These are phyloP conservation scores for Brassica nigra DNA, from an alignment of 345 rosid species.

Conservation along the genomic window DNA sequence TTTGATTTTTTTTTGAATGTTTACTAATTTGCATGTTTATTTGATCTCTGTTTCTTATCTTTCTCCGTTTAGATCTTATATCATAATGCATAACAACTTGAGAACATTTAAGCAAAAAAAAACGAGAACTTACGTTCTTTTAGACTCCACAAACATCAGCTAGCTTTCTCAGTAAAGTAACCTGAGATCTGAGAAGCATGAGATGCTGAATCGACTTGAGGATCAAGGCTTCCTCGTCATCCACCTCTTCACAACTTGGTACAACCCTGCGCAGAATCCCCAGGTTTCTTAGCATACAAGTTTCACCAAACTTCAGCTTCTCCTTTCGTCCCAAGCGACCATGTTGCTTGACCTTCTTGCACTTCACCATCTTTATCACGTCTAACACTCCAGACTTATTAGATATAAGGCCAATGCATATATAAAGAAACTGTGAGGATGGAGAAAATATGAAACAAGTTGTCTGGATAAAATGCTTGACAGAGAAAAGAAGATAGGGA, in stretches of 20 bases:
- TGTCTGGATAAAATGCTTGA: conserved; percentile 27
- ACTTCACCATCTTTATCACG: conserved; percentile 22
- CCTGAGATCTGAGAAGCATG: conserved; percentile 45
- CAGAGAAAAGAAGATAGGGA: conserved; percentile 26
- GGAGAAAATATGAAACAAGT: conserved; percentile 37
- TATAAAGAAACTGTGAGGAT: conserved; percentile 31
- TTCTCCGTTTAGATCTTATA: not conserved
- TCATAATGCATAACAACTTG: conserved; percentile 19
- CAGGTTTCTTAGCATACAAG: conserved; percentile 43
- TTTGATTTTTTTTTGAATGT: not conserved
- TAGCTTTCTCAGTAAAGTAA: conserved; percentile 45
- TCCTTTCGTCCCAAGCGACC: conserved; percentile 35
- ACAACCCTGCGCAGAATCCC: conserved; percentile 43
- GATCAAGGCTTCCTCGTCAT: conserved; percentile 50
- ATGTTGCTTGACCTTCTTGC: conserved; percentile 28
- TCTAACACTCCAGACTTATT: not conserved
- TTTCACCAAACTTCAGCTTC: conserved; percentile 35
- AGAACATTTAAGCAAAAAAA: not conserved
- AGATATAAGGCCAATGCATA: not conserved
- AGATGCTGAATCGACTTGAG: conserved; percentile 53
- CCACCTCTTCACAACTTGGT: conserved; percentile 50
- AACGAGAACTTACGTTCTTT: conserved; percentile 32
- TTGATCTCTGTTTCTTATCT: not conserved
- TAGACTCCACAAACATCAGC: conserved; percentile 43
- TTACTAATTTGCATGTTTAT: not conserved